These are phyloP conservation scores for Rhazya stricta DNA, from an alignment of 257 asterid genomes.

Conservation along the genomic window DNA sequence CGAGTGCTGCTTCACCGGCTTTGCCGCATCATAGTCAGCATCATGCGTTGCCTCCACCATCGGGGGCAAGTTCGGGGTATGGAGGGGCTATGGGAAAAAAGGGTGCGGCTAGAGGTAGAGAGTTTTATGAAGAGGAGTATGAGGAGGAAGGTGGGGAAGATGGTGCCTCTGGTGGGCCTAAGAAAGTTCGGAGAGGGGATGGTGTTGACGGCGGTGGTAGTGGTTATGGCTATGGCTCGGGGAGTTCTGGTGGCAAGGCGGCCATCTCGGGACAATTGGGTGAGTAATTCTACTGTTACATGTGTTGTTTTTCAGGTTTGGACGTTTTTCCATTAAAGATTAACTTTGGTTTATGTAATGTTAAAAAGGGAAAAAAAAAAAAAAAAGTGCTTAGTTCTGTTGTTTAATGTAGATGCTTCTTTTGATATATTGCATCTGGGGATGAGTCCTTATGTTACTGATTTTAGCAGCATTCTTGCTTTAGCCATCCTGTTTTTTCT, in stretches of 20 bases:
- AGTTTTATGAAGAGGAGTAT: slow-evolving; percentile 59
- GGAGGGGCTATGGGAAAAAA: slow-evolving; percentile 54
- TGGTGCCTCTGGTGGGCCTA: slow-evolving; percentile 35
- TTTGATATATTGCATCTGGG: neutral
- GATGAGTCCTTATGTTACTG: neutral
- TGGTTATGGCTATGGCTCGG: slow-evolving; percentile 62
- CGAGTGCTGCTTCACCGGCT: slow-evolving; percentile 18
- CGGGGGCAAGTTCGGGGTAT: slow-evolving; percentile 32
- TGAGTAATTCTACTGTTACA: slow-evolving; percentile 24
- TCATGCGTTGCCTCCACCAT: slow-evolving; percentile 42
- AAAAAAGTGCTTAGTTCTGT: neutral
- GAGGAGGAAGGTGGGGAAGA: slow-evolving; percentile 55
- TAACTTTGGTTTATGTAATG: neutral
- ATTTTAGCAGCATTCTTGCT: neutral
- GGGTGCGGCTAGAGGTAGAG: slow-evolving; percentile 52
- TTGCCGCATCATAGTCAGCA: slow-evolving; percentile 33
- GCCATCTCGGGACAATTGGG: slow-evolving; percentile 56
- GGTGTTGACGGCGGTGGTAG: slow-evolving; percentile 42
- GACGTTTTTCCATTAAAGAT: neutral
- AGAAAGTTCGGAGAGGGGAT: slow-evolving; percentile 50
- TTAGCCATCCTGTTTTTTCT: neutral
- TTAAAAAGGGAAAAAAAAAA: too few relatives aligned
- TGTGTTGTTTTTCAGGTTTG: neutral
- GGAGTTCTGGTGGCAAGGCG: slow-evolving; percentile 45
- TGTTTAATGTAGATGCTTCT: neutral